phyloP scores from a whole-genome alignment of 306 rosid genomes.

The Prinsepia uniflora region DNA sequence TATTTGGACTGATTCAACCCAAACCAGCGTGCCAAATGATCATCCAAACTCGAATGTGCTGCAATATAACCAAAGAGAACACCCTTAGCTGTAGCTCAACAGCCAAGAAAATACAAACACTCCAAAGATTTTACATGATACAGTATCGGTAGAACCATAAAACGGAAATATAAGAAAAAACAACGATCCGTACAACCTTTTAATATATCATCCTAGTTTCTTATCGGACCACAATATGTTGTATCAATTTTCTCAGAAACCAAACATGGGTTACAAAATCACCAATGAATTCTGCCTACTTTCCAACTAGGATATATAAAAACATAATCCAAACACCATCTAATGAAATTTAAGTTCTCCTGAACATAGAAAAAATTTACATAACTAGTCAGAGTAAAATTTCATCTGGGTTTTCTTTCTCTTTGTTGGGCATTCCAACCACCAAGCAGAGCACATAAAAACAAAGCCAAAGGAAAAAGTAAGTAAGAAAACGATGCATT shows the following conservation, averaged over 20 bases:
- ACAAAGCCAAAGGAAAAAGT: not conserved
- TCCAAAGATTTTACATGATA: not conserved
- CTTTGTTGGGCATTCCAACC: not conserved
- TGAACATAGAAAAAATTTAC: not conserved
- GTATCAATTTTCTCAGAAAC: not conserved
- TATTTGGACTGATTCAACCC: conserved; percentile 95
- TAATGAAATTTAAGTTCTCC: not conserved
- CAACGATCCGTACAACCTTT: not conserved
- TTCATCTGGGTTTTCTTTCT: not conserved
- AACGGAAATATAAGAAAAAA: not conserved
- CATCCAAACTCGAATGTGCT: conserved; percentile 96
- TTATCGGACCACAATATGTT: no score
- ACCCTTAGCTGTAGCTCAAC: not conserved
- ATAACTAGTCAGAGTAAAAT: not conserved
- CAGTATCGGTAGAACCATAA: not conserved
- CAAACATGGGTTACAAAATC: not conserved
- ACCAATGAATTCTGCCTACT: not conserved
- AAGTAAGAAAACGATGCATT: conserved; percentile 7
- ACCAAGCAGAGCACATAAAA: not conserved
- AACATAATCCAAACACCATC: not conserved
- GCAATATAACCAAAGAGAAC: conserved; percentile 23
- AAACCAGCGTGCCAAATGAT: conserved; percentile 97
- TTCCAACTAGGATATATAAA: not conserved
- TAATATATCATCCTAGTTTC: not conserved
- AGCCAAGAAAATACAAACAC: not conserved